Percentiles rank a stretch among this genome's conserved stretches.
Evolutionary conservation across 768 basidiomycete genomes (phyloP).

Genomic region (Boletus huronensis): DNA sequence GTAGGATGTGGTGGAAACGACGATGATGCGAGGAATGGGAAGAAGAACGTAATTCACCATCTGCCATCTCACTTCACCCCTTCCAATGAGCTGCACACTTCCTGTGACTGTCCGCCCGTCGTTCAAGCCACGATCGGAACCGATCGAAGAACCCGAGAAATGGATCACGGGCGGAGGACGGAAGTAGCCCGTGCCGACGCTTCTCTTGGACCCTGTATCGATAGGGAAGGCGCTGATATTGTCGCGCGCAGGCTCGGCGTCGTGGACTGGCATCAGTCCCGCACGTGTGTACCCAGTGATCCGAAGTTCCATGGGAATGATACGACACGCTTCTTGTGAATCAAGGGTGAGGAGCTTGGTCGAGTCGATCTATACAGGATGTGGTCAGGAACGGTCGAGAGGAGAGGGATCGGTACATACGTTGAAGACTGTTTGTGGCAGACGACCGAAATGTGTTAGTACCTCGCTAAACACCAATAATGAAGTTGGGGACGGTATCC

Average conservation of each 20-base stretch:
- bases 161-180: conserved; percentile 48
- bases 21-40: not conserved
- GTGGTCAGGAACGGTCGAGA: not conserved
- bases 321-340: conserved; percentile 45
- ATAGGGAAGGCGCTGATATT: conserved; percentile 17
- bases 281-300: conserved; percentile 36
- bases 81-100: conserved; percentile 45
- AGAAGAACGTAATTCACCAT: conserved; percentile 34
- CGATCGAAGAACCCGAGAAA: conserved; percentile 43
- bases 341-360: conserved; percentile 30
- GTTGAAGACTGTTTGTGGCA: conserved; percentile 20
- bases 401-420: conserved; percentile 2
- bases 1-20: not conserved
- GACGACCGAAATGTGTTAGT: not conserved
- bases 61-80: conserved; percentile 50
- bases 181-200: conserved; percentile 23
- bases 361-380: conserved; percentile 18
- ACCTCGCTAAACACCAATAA: not conserved
- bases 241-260: not conserved
- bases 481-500: not conserved
- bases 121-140: conserved; percentile 33
- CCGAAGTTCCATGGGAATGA: conserved; percentile 51
- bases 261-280: conserved; percentile 19
- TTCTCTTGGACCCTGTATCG: not conserved
- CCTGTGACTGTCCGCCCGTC: conserved; percentile 39